Evolutionary conservation across 75 land plant species (phyloP), one percentile per base, ranked within the genome.

Genomic region (Selaginella moellendorffii): DNA sequence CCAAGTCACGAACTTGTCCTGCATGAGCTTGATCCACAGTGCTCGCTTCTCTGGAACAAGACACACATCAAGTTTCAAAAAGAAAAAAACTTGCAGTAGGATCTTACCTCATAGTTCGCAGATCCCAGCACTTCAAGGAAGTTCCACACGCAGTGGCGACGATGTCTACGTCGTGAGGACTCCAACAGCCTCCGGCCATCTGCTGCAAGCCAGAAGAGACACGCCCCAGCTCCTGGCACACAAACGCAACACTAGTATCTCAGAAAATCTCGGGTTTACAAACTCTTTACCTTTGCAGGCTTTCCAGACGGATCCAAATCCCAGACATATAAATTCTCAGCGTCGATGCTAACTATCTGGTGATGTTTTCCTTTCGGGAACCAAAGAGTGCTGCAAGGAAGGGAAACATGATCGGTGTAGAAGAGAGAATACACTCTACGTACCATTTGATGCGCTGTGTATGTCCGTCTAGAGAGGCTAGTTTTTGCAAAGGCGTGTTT

Each of bases 151-250:
- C 85, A 51, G 77, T 71, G 29, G 84, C 83, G 76, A 90, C 78
- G 69, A 75, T 54, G 74, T 80, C 77, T 0, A 66, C 54, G 60
- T 95, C 99, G 77, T 90, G 97, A 31, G 99, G 97, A 65, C 89
- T 87, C 99, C 99, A 95, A 59, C 86, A 78, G n/a, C 99, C 99
- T 22, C 84, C 85, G 53, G 80, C 74, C 79, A 89, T 71, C 52
- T 71, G 77, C 54, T 87, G 81, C 53, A 86, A 73, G 12, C 88
- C 85, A 65, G 76, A 68, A 53, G 97, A 79, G 59, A 79, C 81
- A 66, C 77, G 70, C 31, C 81, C 74, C 64, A 68, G 70, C 19
- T 79, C 88, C 97, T 87, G 68, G 18, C 14, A 54, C 21, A 66
- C 68, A 31, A 27, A 27, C 26, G 14, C n/a, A 36, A 36, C 14